Evolutionary conservation across 257 asterid species (phyloP), one percentile per base, ranked within the genome.

Genomic region (Salvia rosmarinus): DNA sequence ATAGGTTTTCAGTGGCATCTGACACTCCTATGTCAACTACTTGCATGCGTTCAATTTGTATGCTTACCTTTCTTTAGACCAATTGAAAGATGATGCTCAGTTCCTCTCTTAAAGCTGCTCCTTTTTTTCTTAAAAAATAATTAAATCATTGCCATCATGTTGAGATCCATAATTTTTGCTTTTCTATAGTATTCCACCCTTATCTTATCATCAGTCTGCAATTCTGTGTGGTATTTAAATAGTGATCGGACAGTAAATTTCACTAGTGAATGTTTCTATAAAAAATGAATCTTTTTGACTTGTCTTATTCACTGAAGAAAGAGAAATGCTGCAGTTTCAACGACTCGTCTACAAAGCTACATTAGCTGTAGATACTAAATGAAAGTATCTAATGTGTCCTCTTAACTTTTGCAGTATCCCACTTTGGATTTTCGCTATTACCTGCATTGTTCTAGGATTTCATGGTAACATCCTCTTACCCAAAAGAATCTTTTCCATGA

Each of bases 391-490:
- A 28, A 78, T 63, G 3, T 2, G 37, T 64, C 60, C 30, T 43
- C 54, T 65, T 34, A 19, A 35, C 69, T 67, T 71, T 70, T 80
- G 81, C 82, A 82, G 87, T 32, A 54, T 82, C 70, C 84, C 87
- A 23, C 87, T 82, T 56, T 82, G 87, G 87, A 51, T 80, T 50
- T 82, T 82, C 63, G 79, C 87, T 17, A 79, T 82, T 67, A 61
- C 70, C 30, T 82, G 87, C 80, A 82, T 64, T 32, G 68, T 82
- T 60, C 82, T 82, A 23, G 84, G 81, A 63, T 82, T 82, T 75
- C 87, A 82, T 56, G 87, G 86, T 82, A 79, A 82, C 47, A 65
- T 51, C 68, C 23, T 46, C 28, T 10, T 28, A 25, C 19, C 43
- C 11, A 57, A 64, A 71, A 58, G 63, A 11, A 28, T 74, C 4